Base-by-base conservation (phyloP, 129 eudicot species). In the Pittosporum tobira region DNA sequence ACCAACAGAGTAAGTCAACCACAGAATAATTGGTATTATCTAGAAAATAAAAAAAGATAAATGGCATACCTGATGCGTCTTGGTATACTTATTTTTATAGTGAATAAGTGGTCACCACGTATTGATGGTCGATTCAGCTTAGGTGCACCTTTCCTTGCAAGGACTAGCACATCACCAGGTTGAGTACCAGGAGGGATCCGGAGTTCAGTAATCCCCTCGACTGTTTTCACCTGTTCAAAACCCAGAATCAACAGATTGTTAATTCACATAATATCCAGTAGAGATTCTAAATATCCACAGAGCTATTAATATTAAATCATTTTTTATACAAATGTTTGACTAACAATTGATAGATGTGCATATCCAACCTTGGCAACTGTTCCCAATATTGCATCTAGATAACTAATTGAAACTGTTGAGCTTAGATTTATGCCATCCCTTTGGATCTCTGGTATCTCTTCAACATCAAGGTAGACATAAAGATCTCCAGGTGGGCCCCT, bases 401-500 rank as follows among this genome's bases (percentile, higher is more conserved):
- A 91, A 31, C 91, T 79, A 50, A 91, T 68, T 18, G 94, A 69
- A 55, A 91, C 62, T 12, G 88, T 73, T 19, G 99, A 91, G 44
- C 54, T 25, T 19, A 91, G 77, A 83, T 91, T 84, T 56, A 91
- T 83, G 70, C 99, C 99, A 48, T 91, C 99, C 64, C 99, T 73
- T 79, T 87, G 90, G 57, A 91, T 91, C 84, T 87, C 99, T 3
- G 94, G 88, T 50, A 91, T 91, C 62, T 87, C 99, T 64, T 76
- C 74, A 62, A 91, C 87, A 24, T 84, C 88, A 65, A 91, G 99
- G 68, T 91, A 91, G 6, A 91, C 99, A 66, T 53, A 91, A 51
- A 91, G 88, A 83, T 91, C 99, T 66, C 99, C 99, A 3, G 94
- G 83, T 37, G 94, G 95, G 42, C 88, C 99, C 61, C 99, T 87